Conservation (phyloP, 2,329 filamentous ascomycete genomes). For the Clonostachys sp. region DNA sequence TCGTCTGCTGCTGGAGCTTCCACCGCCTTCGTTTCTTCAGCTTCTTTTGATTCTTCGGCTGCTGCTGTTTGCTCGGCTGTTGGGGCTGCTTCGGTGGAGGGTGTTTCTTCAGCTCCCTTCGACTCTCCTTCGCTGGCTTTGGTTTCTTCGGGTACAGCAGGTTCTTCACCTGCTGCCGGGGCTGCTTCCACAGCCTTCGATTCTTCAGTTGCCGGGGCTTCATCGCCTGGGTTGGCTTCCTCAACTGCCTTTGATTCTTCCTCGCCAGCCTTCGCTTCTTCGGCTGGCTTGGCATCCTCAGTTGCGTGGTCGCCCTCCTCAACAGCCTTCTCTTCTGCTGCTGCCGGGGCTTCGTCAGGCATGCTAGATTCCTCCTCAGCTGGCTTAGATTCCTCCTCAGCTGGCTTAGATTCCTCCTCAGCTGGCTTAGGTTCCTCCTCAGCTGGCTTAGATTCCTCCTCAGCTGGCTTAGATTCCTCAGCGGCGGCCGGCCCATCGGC, state of each 20-base stretch:
- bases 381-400: neutral
- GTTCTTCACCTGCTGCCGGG: neutral
- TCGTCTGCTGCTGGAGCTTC: neutral
- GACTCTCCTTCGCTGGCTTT: neutral
- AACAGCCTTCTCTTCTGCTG: conserved; percentile 1
- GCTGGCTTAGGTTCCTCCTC: conserved; percentile 1
- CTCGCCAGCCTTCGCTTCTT: neutral
- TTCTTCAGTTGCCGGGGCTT: neutral
- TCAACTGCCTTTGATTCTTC: neutral
- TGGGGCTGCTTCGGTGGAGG: neutral
- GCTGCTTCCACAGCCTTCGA: neutral
- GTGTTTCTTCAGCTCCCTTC: neutral
- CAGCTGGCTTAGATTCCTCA: neutral
- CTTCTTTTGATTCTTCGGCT: neutral
- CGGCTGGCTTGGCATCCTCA: neutral
- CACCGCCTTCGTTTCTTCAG: neutral
- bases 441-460: conserved; percentile 3
- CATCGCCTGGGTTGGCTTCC: neutral
- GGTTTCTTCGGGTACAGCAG: neutral
- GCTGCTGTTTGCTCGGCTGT: neutral
- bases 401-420: conserved; percentile 1
- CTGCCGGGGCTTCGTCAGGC: conserved; percentile 1
- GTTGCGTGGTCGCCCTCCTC: neutral
- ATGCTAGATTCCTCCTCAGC: conserved; percentile 1
- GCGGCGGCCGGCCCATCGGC: too few relatives aligned